Percentiles rank a stretch among this genome's conserved stretches.
Evolutionary conservation across 805 yeast species (phyloP).

Genomic region (Hanseniaspora guilliermondii): DNA sequence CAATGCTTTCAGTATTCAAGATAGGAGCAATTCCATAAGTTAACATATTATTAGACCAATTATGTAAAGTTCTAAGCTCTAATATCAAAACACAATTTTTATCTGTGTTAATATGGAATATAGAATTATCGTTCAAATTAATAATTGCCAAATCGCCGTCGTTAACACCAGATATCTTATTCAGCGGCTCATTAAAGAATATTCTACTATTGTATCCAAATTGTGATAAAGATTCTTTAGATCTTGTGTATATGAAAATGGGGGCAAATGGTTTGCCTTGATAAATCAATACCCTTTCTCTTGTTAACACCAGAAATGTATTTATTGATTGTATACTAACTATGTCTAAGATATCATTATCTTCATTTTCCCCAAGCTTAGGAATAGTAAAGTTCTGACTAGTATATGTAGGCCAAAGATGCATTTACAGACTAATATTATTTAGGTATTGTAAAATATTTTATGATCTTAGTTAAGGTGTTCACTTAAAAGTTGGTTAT

Average conservation of each 20-base stretch:
- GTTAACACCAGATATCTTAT: slow-evolving; percentile 19
- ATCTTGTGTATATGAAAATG: slow-evolving; percentile 24
- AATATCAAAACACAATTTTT: slow-evolving; percentile 24
- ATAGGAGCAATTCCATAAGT: slow-evolving; percentile 25
- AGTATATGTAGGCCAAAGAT: slow-evolving; percentile 24
- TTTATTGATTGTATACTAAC: slow-evolving; percentile 22
- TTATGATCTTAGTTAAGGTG: not conserved
- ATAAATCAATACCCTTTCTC: slow-evolving; percentile 23
- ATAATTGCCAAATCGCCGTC: not conserved
- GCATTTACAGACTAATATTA: slow-evolving; percentile 13
- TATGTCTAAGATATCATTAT: slow-evolving; percentile 20
- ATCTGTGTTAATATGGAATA: slow-evolving; percentile 23
- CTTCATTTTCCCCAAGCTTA: not conserved
- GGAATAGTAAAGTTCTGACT: slow-evolving; percentile 22
- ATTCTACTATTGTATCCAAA: slow-evolving; percentile 23
- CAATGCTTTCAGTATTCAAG: not conserved
- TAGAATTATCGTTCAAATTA: not conserved
- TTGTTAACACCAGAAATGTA: slow-evolving; percentile 22
- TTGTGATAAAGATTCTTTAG: slow-evolving; percentile 21
- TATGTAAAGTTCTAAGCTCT: slow-evolving; percentile 22
- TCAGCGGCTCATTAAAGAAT: slow-evolving; percentile 15
- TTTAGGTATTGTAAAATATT: not conserved
- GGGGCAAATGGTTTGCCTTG: slow-evolving; percentile 27
- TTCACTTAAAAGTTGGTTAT: too few relatives aligned
- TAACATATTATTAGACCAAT: slow-evolving; percentile 19